Percentiles rank a stretch among this genome's conserved stretches.
Conservation (phyloP, 345 rosid species). For the Eucalyptus tenuipes region DNA sequence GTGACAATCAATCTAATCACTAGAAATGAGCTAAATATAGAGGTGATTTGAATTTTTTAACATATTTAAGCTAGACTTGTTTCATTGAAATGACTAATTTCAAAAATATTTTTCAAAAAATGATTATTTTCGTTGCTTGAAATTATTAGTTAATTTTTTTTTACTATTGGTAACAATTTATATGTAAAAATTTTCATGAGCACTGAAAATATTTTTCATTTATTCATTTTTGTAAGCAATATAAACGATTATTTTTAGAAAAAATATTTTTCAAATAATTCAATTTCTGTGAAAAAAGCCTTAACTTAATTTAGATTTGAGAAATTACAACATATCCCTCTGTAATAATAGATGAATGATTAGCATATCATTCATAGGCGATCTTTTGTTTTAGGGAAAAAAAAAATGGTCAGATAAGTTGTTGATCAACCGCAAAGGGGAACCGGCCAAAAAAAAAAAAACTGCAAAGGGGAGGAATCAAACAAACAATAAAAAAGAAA, state of each 20-base stretch:
- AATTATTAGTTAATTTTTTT: not conserved
- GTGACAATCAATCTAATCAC: not conserved
- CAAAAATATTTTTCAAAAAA: too few species aligned
- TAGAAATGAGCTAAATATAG: not conserved
- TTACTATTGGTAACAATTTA: too few species aligned
- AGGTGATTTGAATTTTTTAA: not conserved
- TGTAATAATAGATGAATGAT: not conserved
- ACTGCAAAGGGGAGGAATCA: not conserved
- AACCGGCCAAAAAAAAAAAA: too few species aligned
- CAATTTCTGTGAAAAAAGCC: not conserved
- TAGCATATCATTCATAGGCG: not conserved
- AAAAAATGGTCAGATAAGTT: not conserved
- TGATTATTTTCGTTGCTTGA: fast-evolving
- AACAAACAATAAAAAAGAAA: not conserved
- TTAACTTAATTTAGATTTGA: too few species aligned
- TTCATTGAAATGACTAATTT: not conserved
- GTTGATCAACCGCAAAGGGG: not conserved
- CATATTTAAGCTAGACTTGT: not conserved
- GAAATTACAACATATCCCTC: not conserved
- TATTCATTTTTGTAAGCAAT: not conserved
- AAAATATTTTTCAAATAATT: too few species aligned
- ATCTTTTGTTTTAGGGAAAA: not conserved
- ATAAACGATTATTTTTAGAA: too few species aligned
- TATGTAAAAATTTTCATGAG: too few species aligned
- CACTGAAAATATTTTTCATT: too few species aligned